Evolutionary conservation across 2,329 filamentous ascomycete species (phyloP), one percentile per base, ranked within the genome.

Genomic region (Sporothrix pseudoabietina): DNA sequence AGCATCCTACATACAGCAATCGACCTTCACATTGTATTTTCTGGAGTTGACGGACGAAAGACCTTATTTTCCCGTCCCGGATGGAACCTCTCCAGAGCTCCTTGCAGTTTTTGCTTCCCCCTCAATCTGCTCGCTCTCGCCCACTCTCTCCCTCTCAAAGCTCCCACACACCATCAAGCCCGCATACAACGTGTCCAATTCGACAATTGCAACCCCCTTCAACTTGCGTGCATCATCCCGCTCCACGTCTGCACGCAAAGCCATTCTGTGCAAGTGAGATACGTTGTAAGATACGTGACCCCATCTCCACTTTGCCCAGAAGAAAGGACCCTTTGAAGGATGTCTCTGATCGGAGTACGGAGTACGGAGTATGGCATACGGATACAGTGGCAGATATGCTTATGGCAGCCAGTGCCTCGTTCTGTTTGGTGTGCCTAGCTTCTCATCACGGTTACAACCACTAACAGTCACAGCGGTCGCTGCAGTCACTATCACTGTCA

Each of bases 381-480:
- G 26, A 32, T 22, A 44, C 61, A 44, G 61, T 26, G 39, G 12
- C 14, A 44, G 59, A 26, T 19, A 66, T 16, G 61, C n/a, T 66
- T 22, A 30, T 47, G 22, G 5, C 22, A 26, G 32, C 10, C 32
- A 41, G 57, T 61, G 32, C 22, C 32, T 39, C 12, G 16, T 12
- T 32, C 10, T 32, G 54, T 61, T 6, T 12, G 16, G 26, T 7
- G 22, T 14, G 8, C 8, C 41, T 32, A 41, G 57, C 16, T 54
- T 55, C n/a, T 66, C 59, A 41, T 72, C 71, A 72, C 71, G 52
- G 57, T 72, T 10, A 35, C 57, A 52, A 32, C 57, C 59, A 71
- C 70, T 39, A 71, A 39, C 61, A 65, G 5, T 68, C 44, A 39
- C 65, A 52, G 26, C 47, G 19, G 65, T 69, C 47, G 30, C 66